Percentiles rank a stretch among this genome's conserved stretches.
Evolutionary conservation across 2,329 filamentous ascomycete species (phyloP).

Genomic region (Neonectria faginata): DNA sequence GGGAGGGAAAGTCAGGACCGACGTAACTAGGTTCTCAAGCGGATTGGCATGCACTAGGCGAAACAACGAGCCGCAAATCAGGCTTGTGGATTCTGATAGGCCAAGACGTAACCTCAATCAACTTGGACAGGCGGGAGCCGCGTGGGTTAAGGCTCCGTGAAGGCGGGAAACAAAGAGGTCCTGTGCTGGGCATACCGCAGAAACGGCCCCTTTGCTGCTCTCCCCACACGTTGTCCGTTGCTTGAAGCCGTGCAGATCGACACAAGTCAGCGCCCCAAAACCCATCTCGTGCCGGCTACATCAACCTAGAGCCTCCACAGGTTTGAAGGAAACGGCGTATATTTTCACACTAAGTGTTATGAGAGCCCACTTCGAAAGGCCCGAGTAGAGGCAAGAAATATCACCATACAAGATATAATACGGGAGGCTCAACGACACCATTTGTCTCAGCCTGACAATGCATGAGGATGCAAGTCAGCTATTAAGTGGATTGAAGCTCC

Average conservation of each 20-base stretch:
- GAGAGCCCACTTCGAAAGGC: slow-evolving; percentile 2
- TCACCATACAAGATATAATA: slow-evolving; percentile 12
- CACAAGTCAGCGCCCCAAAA: slow-evolving; percentile 21
- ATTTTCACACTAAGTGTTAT: slow-evolving; percentile 18
- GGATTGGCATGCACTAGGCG: slow-evolving; percentile 49
- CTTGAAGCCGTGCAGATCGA: slow-evolving; percentile 25
- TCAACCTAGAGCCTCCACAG: slow-evolving; percentile 19
- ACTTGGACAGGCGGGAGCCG: slow-evolving; percentile 25
- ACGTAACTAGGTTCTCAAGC: slow-evolving; percentile 46
- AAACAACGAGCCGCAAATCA: slow-evolving; percentile 49
- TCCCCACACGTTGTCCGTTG: slow-evolving; percentile 25
- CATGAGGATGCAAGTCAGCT: slow-evolving; percentile 13
- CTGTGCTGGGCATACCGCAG: slow-evolving; percentile 11
- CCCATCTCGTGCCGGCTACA: slow-evolving; percentile 18
- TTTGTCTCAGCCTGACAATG: not conserved
- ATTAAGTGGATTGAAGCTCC: slow-evolving; percentile 11
- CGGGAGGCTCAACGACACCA: slow-evolving; percentile 1
- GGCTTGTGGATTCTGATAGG: slow-evolving; percentile 48
- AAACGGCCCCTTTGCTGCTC: slow-evolving; percentile 22
- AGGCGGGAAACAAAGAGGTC: slow-evolving; percentile 13
- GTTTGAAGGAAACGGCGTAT: slow-evolving; percentile 8
- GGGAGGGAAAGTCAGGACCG: slow-evolving; percentile 48
- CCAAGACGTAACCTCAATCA: slow-evolving; percentile 43
- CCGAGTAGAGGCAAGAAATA: slow-evolving; percentile 10
- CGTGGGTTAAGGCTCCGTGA: slow-evolving; percentile 16